Evolutionary conservation across 495 filamentous ascomycete genomes (phyloP).

Genomic region (Usnea hakonensis): DNA sequence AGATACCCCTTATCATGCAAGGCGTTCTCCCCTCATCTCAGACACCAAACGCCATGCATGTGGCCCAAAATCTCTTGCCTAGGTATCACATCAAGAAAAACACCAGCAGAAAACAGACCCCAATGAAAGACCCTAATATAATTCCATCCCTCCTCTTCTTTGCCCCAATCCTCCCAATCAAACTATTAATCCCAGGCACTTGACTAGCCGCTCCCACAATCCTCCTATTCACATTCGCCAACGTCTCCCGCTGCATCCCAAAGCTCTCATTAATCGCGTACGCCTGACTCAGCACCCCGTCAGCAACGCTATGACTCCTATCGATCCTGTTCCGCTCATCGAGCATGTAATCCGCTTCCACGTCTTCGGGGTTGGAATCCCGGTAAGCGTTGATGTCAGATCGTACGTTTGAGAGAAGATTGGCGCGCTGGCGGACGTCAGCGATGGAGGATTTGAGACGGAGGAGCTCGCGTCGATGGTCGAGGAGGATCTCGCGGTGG

Average conservation of each 20-base stretch:
- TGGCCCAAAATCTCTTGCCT: neutral
- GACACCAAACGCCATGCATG: conserved; percentile 14
- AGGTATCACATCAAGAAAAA: conserved; percentile 64
- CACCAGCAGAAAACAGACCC: conserved; percentile 80
- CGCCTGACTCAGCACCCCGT: conserved; percentile 88
- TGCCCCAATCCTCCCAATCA: conserved; percentile 88
- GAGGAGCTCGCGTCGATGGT: conserved; percentile 75
- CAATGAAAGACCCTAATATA: conserved; percentile 84
- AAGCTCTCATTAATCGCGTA: conserved; percentile 96
- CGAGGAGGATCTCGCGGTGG: conserved; percentile 79
- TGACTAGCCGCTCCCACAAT: conserved; percentile 83
- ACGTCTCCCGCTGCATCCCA: conserved; percentile 71
- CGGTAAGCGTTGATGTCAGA: conserved; percentile 88
- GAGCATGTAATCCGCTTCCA: conserved; percentile 94
- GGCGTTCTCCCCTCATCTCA: conserved; percentile 2
- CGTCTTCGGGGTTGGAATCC: conserved; percentile 65
- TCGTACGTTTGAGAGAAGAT: conserved; percentile 85
- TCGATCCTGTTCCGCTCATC: conserved; percentile 81
- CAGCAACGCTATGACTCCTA: conserved; percentile 75
- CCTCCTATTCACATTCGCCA: conserved; percentile 77
- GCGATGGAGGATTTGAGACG: conserved; percentile 61
- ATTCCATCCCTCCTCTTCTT: conserved; percentile 95
- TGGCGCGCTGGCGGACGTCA: conserved; percentile 73
- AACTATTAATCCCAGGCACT: conserved; percentile 84
- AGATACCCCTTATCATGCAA: conserved; percentile 9